Percentiles rank a stretch among this genome's conserved stretches.
Evolutionary conservation across 192 early-diverging fungal species (phyloP).

Genomic region (Chytriomyces confervae): DNA sequence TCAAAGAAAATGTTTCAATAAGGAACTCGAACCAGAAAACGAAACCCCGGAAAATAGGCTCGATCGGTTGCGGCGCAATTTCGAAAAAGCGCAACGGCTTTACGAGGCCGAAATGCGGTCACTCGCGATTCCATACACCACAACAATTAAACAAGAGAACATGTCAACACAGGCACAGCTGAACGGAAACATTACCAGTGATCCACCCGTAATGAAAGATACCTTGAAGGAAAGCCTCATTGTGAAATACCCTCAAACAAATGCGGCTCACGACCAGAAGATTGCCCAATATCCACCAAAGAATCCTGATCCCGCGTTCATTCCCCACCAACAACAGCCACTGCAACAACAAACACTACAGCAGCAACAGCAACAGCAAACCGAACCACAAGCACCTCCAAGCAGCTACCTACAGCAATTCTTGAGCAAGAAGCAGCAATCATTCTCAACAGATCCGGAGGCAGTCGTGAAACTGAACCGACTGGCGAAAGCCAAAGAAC

Average conservation of each 20-base stretch:
- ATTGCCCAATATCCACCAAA: no score
- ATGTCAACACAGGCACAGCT: no score
- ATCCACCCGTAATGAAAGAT: no score
- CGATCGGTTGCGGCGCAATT: neutral
- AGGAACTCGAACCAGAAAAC: neutral
- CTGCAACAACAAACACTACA: no score
- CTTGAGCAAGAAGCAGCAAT: constrained; percentile 7
- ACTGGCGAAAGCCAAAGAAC: neutral
- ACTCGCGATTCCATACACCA: neutral
- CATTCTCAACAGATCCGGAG: neutral
- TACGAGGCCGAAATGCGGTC: constrained; percentile 10
- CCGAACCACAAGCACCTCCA: no score
- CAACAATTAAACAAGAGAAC: neutral
- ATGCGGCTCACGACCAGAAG: no score
- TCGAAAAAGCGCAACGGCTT: neutral
- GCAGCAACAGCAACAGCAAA: no score
- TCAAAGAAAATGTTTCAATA: neutral
- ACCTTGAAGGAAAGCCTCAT: no score
- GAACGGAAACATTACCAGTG: no score
- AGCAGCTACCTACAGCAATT: constrained; percentile 5
- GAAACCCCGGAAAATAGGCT: neutral
- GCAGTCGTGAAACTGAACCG: neutral
- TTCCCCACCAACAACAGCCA: no score
- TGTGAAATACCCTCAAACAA: no score
- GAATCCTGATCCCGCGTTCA: no score